Conservation (phyloP, 192 early-diverging fungal species). For the Rhizophagus sp. region DNA sequence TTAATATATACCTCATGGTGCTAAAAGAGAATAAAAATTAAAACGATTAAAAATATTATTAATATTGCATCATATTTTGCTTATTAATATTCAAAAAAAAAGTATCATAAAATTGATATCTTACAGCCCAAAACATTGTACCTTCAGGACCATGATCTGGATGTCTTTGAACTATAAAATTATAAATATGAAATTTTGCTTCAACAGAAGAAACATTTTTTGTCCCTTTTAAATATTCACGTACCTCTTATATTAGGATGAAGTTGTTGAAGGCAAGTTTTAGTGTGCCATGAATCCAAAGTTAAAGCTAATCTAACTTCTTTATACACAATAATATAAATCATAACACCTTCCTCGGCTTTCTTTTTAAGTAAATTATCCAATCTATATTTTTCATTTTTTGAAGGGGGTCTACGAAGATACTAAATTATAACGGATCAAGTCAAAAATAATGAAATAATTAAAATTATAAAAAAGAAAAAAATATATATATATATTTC, state of each 20-base stretch:
- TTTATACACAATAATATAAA: conserved; percentile 84
- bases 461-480: not conserved
- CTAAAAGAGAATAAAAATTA: not conserved
- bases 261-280: conserved; percentile 65
- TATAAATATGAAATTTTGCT: not conserved
- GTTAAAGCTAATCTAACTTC: conserved; percentile 72
- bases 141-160: conserved; percentile 76
- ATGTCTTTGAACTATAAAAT: conserved; percentile 69
- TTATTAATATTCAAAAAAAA: not conserved
- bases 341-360: conserved; percentile 79
- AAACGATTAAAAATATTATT: not conserved
- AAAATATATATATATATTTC: not conserved
- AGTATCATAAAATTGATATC: not conserved
- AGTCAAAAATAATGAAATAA: too few relatives aligned
- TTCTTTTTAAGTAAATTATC: conserved; percentile 76
- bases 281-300: conserved; percentile 70
- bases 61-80: too few relatives aligned
- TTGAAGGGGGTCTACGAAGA: conserved; percentile 65
- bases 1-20: not conserved
- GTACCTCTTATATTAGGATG: conserved; percentile 72
- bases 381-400: conserved; percentile 72
- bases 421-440: conserved; percentile 41
- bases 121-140: conserved; percentile 78
- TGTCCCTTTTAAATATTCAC: not conserved
- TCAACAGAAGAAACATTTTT: not conserved